These are phyloP conservation scores for sunflower (Helianthus annuus) DNA, from an alignment of 129 eudicot genomes.

Conservation along the genomic window DNA sequence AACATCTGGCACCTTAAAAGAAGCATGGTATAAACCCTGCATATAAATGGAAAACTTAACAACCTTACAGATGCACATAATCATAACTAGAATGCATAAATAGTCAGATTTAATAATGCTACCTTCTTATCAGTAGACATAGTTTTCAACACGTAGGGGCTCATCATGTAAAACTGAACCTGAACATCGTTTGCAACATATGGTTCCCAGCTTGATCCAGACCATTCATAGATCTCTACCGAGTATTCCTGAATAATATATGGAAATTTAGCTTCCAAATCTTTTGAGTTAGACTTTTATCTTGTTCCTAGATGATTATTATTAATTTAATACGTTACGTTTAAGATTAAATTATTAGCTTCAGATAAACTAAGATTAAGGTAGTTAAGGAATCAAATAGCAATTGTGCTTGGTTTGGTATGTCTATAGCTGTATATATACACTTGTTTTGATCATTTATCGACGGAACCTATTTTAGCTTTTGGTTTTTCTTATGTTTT, in stretches of 20 bases:
- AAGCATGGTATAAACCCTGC: conserved; percentile 72
- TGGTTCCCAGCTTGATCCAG: conserved; percentile 90
- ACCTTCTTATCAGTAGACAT: conserved; percentile 80
- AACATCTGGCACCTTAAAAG: conserved; percentile 97
- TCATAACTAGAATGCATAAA: neutral
- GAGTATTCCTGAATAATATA: conserved; percentile 58
- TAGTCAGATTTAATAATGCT: neutral
- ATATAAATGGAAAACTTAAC: neutral
- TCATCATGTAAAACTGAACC: conserved; percentile 98
- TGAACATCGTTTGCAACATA: conserved; percentile 87
- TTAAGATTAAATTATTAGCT: no score
- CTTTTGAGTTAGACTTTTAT: neutral
- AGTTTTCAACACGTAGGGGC: conserved; percentile 91
- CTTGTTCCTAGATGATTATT: neutral
- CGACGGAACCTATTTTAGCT: no score
- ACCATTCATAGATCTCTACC: conserved; percentile 91
- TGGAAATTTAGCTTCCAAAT: neutral
- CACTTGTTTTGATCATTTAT: no score
- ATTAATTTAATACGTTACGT: neutral
- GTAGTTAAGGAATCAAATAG: no score
- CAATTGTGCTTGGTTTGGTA: no score
- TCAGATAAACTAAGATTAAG: no score
- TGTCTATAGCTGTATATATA: no score
- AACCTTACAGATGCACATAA: conserved; percentile 1
- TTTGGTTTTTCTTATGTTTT: no score